Conservation (phyloP, 768 basidiomycete genomes). For the Leucocoprinus birnbaumii region DNA sequence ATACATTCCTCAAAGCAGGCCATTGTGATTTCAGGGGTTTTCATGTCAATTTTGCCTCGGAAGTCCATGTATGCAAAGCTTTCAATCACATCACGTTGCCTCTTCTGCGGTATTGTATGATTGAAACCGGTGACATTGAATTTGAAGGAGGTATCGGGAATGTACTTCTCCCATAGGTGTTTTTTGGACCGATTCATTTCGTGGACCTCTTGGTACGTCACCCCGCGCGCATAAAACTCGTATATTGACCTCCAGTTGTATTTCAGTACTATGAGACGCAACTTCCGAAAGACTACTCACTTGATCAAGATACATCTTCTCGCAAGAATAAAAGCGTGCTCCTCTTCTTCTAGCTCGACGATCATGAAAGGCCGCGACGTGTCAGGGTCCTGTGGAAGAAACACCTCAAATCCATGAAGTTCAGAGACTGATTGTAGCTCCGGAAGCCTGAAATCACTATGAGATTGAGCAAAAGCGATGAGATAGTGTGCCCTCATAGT, state of each 20-base stretch:
- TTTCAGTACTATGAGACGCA: background rate
- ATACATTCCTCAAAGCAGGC: slow-evolving; percentile 87
- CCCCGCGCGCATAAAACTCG: slow-evolving; percentile 73
- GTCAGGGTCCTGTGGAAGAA: slow-evolving; percentile 43
- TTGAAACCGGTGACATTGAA: slow-evolving; percentile 76
- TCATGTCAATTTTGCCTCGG: slow-evolving; percentile 79
- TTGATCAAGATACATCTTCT: slow-evolving; percentile 80
- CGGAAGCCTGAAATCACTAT: slow-evolving; percentile 81
- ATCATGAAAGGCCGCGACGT: slow-evolving; percentile 71
- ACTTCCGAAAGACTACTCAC: slow-evolving; percentile 32
- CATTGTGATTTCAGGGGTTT: slow-evolving; percentile 68
- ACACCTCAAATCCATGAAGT: slow-evolving; percentile 62
- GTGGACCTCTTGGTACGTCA: slow-evolving; percentile 71
- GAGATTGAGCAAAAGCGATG: slow-evolving; percentile 77
- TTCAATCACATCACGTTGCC: slow-evolving; percentile 69
- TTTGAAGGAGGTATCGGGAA: slow-evolving; percentile 72
- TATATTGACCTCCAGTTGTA: slow-evolving; percentile 59
- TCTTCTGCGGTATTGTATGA: slow-evolving; percentile 64
- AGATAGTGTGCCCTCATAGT: slow-evolving; percentile 40
- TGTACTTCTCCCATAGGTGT: slow-evolving; percentile 55
- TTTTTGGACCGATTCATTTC: slow-evolving; percentile 39
- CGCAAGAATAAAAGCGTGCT: slow-evolving; percentile 72
- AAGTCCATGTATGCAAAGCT: slow-evolving; percentile 85
- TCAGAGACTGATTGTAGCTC: slow-evolving; percentile 79
- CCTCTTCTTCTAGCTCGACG: slow-evolving; percentile 63